Percentiles rank a stretch among this genome's conserved stretches.
Conservation (phyloP, 352 stramenopile species). For the Globisporangium nodosum region DNA sequence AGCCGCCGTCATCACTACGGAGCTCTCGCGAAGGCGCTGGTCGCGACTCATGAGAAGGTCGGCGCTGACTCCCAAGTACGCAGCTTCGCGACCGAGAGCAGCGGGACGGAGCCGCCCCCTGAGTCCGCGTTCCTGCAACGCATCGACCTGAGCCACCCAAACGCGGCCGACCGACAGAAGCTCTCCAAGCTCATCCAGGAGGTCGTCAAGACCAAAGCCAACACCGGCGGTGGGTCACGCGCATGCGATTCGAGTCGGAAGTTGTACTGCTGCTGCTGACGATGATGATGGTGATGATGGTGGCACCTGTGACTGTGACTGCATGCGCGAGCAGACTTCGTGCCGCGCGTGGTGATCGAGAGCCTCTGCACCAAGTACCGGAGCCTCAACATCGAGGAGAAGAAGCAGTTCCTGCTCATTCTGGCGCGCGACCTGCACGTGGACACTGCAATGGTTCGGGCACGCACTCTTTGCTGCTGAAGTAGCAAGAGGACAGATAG, state of each 20-base stretch:
- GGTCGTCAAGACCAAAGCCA: slow-evolving; percentile 59
- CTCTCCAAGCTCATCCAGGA: slow-evolving; percentile 68
- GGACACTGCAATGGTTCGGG: slow-evolving; percentile 38
- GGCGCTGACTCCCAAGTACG: neutral
- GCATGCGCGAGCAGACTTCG: slow-evolving; percentile 47
- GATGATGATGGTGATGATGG: neutral
- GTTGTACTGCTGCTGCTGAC: neutral
- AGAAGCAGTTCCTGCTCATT: slow-evolving; percentile 78
- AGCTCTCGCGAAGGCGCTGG: too few relatives aligned
- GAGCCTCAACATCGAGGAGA: slow-evolving; percentile 65
- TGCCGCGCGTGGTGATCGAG: slow-evolving; percentile 65
- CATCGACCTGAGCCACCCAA: slow-evolving; percentile 40
- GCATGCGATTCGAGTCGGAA: neutral
- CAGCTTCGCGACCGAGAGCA: neutral
- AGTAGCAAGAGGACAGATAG: too few relatives aligned
- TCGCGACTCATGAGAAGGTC: too few relatives aligned
- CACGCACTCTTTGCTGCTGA: neutral
- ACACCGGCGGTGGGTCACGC: slow-evolving; percentile 42
- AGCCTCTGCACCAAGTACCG: slow-evolving; percentile 61
- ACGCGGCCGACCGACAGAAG: slow-evolving; percentile 28
- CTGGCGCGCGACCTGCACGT: slow-evolving; percentile 70
- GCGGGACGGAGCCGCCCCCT: neutral
- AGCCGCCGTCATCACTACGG: too few relatives aligned
- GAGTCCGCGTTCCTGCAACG: slow-evolving; percentile 42
- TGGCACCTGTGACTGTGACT: neutral